Evolutionary conservation across 2,329 filamentous ascomycete species (phyloP).

Genomic region (Talaromyces sp.): DNA sequence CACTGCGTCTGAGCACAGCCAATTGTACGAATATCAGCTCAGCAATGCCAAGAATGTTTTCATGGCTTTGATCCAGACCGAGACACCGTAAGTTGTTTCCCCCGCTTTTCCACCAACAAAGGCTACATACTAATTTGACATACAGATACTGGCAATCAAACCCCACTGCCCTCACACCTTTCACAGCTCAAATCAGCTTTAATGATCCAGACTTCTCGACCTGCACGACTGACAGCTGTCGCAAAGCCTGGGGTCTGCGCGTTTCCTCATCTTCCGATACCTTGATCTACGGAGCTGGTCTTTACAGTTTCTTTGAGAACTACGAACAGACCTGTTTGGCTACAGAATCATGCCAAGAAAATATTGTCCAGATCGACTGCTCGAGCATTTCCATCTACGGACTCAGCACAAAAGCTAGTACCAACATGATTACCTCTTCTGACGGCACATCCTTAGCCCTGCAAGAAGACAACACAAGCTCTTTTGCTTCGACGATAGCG

Average conservation of each 20-base stretch:
- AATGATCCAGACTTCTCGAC: slow-evolving; percentile 64
- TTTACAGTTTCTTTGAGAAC: slow-evolving; percentile 84
- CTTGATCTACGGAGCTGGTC: slow-evolving; percentile 68
- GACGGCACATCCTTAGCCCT: slow-evolving; percentile 37
- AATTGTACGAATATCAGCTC: slow-evolving; percentile 79
- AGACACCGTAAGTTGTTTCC: slow-evolving; percentile 66
- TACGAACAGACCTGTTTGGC: slow-evolving; percentile 69
- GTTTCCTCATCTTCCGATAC: slow-evolving; percentile 66
- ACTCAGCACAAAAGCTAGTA: slow-evolving; percentile 70
- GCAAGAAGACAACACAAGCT: slow-evolving; percentile 43
- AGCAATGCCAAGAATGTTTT: slow-evolving; percentile 74
- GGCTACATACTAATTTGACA: slow-evolving; percentile 1
- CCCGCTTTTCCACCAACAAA: background rate
- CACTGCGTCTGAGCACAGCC: slow-evolving; percentile 63
- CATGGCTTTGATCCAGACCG: slow-evolving; percentile 81
- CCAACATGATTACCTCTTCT: slow-evolving; percentile 65
- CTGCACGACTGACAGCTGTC: slow-evolving; percentile 59
- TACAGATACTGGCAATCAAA: slow-evolving; percentile 72
- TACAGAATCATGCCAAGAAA: slow-evolving; percentile 69
- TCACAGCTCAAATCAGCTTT: slow-evolving; percentile 36
- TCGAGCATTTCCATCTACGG: slow-evolving; percentile 64
- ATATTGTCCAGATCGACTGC: slow-evolving; percentile 72
- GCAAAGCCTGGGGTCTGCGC: slow-evolving; percentile 75
- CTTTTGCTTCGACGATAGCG: slow-evolving; percentile 47
- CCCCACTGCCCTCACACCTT: slow-evolving; percentile 63